Evolutionary conservation across 2,329 filamentous ascomycete genomes (phyloP).

Genomic region (Cercospora janseana): DNA sequence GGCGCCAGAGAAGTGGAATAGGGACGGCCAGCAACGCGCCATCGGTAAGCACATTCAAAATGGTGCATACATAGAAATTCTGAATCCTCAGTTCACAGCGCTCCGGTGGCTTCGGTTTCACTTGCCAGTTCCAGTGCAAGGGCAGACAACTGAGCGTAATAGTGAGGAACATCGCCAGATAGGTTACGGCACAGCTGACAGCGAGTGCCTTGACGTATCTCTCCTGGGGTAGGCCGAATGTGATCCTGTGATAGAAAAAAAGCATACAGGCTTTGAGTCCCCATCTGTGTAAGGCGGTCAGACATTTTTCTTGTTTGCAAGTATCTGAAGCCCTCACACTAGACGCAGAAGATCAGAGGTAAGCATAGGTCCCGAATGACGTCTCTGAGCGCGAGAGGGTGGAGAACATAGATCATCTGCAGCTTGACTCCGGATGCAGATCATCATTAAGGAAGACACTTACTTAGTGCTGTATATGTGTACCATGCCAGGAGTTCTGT

Average conservation of each 20-base stretch:
- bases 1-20: conserved; percentile 38
- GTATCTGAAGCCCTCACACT: no score
- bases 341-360: neutral
- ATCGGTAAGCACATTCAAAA: conserved; percentile 39
- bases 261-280: conserved; percentile 30
- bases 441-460: neutral
- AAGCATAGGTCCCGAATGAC: neutral
- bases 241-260: conserved; percentile 37
- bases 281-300: conserved; percentile 40
- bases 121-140: conserved; percentile 34
- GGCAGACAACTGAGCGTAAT: conserved; percentile 36
- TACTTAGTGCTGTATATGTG: conserved; percentile 20
- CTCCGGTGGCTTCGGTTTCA: conserved; percentile 30
- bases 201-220: conserved; percentile 35
- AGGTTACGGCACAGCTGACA: conserved; percentile 32
- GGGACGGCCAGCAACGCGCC: conserved; percentile 37
- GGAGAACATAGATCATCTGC: no score
- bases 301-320: no score
- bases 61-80: conserved; percentile 35
- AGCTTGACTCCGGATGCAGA: neutral
- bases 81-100: conserved; percentile 36
- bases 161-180: conserved; percentile 37
- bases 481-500: conserved; percentile 43
- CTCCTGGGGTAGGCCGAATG: conserved; percentile 36
- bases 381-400: no score